phyloP scores from a whole-genome alignment of 805 yeast genomes.

The Metschnikowia santaceciliae region DNA sequence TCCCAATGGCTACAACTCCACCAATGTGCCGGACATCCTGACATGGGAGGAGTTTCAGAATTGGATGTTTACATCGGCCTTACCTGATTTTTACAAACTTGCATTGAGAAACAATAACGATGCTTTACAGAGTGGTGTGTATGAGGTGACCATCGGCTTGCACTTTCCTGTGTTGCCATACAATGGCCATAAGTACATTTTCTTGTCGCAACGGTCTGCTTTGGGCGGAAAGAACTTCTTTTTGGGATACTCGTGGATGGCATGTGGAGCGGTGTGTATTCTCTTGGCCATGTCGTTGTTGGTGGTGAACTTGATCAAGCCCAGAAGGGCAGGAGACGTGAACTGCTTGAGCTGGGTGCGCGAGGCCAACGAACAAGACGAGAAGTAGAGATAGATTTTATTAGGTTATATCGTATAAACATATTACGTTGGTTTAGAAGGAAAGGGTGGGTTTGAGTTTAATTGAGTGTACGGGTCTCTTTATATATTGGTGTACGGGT shows the following conservation, averaged over 20 bases:
- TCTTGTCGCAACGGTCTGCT: constrained; percentile 64
- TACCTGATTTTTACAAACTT: constrained; percentile 44
- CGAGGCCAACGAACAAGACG: constrained; percentile 24
- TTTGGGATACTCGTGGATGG: constrained; percentile 71
- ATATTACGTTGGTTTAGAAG: too few relatives aligned
- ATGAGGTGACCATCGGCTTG: constrained; percentile 62
- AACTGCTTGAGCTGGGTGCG: constrained; percentile 69
- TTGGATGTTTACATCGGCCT: constrained; percentile 44
- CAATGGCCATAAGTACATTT: constrained; percentile 64
- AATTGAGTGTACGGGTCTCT: not conserved
- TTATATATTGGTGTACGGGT: not conserved
- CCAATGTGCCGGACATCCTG: constrained; percentile 42
- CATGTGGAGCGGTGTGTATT: constrained; percentile 68
- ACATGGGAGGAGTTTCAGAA: constrained; percentile 44
- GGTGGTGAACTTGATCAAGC: constrained; percentile 54
- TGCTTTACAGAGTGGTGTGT: constrained; percentile 51
- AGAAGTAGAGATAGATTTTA: constrained; percentile 5
- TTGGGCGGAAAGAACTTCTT: constrained; percentile 76
- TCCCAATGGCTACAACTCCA: constrained; percentile 41
- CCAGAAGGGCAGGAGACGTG: constrained; percentile 72
- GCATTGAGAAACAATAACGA: constrained; percentile 60
- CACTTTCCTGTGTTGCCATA: constrained; percentile 76
- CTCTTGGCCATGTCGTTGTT: constrained; percentile 51
- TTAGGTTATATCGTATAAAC: not conserved
- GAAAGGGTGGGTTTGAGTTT: too few relatives aligned